These are phyloP conservation scores for Naganishia antarctica DNA, from an alignment of 768 basidiomycete species.

Conservation along the genomic window DNA sequence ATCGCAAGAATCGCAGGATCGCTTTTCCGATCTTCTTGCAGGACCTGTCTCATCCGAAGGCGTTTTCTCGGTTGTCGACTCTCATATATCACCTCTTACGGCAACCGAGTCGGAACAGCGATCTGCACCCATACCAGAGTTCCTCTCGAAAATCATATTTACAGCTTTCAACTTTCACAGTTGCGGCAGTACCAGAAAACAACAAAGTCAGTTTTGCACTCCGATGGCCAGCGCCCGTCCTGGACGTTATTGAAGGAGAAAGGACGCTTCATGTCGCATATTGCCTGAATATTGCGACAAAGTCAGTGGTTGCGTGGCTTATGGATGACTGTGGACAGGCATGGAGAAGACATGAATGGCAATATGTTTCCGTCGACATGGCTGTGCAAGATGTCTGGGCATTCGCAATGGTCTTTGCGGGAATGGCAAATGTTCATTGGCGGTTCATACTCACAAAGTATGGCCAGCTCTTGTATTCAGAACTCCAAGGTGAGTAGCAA, in stretches of 20 bases:
- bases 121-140: not conserved
- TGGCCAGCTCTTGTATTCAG: not conserved
- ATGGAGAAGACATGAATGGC: constrained; percentile 21
- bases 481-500: constrained; percentile 10
- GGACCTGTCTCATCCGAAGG: not conserved
- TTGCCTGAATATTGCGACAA: not conserved
- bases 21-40: not conserved
- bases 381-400: constrained; percentile 14
- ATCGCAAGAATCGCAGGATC: not conserved
- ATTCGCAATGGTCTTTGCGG: constrained; percentile 4
- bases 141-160: not conserved
- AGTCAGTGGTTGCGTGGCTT: not conserved
- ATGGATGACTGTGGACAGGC: constrained; percentile 20
- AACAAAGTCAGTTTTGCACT: constrained; percentile 9
- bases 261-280: constrained; percentile 23
- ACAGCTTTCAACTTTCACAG: not conserved
- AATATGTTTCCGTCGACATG: not conserved
- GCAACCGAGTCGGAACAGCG: not conserved
- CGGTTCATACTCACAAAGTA: not conserved
- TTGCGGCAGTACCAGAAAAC: not conserved
- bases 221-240: constrained; percentile 14
- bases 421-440: constrained; percentile 18
- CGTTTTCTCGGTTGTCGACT: not conserved
- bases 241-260: constrained; percentile 18
- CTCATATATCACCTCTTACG: not conserved